Base-by-base conservation (phyloP, 177 flowering plant species). In the Vitis hybrid region DNA sequence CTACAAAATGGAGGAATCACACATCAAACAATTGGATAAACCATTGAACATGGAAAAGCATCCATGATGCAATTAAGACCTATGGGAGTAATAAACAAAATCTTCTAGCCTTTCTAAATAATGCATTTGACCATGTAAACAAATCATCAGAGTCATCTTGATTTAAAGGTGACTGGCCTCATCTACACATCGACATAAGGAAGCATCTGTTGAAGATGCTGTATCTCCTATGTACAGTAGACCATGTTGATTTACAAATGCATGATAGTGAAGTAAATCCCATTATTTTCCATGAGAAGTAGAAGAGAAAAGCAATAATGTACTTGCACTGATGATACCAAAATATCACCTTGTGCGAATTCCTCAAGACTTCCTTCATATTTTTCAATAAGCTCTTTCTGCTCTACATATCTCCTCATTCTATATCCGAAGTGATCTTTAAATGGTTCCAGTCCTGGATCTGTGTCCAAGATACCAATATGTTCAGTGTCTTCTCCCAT, bases 331-430 rank as follows among this genome's bases (percentile, higher is more conserved):
- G 53, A 14, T 19, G 10, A 26, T 16, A n/a, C 19, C 16, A 56
- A 60, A 77, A 79, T 22, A 64, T 71, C 51, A 92, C 99, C 99
- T 90, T 74, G 74, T 70, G 99, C 85, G 81, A 93, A 93, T 77
- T 91, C 87, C 74, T 91, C 91, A 52, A 95, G 88, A 70, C 92
- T 79, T 66, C 91, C 98, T 78, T 95, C 99, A 83, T 87, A 73
- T 64, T 84, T 77, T 65, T 86, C 97, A 74, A 91, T 77, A 21
- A 87, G 87, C 70, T 31, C 77, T 72, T 84, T 90, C 81, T 87
- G 91, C 62, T 90, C 90, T 14, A 68, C 11, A 73, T 87, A 95
- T 83, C 78, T 89, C 71, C 49, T 74, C 76, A 83, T 55, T 82
- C 96, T 87, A 73, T 85, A 83, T 69, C 22, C 75, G 39, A 95